Base-by-base conservation (phyloP, 1,139 yeast species). In the Candida albicans region DNA sequence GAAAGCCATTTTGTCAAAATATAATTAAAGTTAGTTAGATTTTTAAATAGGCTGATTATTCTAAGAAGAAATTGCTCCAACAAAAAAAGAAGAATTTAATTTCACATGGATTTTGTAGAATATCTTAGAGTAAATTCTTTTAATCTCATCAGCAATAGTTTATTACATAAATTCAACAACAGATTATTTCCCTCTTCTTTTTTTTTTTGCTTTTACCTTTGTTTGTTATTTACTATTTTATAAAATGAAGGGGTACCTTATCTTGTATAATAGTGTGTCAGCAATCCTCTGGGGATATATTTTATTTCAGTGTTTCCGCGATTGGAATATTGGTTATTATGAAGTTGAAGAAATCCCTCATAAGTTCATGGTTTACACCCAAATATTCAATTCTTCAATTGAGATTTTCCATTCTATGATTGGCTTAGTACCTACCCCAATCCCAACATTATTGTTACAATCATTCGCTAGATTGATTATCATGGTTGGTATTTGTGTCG, bases 231-330 rank as follows among this genome's bases (percentile, higher is more conserved):
- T 8, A 18, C 12, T 25, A 11, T 27, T 35, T 14, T 8, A n/a
- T 8, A 5, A 8, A 25, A 39, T 42, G 36, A 45, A 42, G 30
- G 22, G 18, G 29, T 62, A 61, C 46, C 55, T 67, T 36, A 44
- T 54, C 6, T 28, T 47, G 4, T 89, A 88, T 69, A 89, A 90
- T 65, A 70, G 77, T n/a, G 50, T 77, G 10, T 82, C 93, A 7
- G 84, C 84, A 0, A 61, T 77, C 8, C 68, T 86, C 11, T 90
- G 96, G 97, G 66, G 71, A 0, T 73, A 76, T 27, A 78, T 87
- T 4, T 48, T 65, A 10, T 33, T 45, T 24, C 35, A 40, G 12
- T 55, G 64, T n/a, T 14, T 52, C 25, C 40, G 24, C 11, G 64
- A 60, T 40, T 37, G 55, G 9, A 22, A 40, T 22, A 43, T 40